Conservation (phyloP, 2,329 filamentous ascomycete species). For the Xylogone sp. region DNA sequence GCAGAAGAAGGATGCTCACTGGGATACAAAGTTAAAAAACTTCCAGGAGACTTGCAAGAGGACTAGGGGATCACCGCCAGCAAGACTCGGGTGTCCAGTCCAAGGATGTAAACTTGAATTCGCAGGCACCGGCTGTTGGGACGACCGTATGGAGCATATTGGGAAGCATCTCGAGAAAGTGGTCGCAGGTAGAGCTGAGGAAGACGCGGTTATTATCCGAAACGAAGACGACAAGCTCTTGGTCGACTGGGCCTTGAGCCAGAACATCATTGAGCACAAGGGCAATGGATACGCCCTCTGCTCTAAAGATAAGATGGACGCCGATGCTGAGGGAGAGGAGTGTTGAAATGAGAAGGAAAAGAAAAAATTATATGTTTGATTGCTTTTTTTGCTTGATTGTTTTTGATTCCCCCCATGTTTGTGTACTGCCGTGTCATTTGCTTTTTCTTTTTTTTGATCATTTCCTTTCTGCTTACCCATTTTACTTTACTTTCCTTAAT, state of each 20-base stretch:
- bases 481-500: background rate
- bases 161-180: conserved; percentile 70
- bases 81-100: conserved; percentile 57
- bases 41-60: conserved; percentile 57
- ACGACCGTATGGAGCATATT: conserved; percentile 82
- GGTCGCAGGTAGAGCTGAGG: conserved; percentile 18
- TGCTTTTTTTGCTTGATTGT: background rate
- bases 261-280: conserved; percentile 15
- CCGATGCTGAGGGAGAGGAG: background rate
- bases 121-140: conserved; percentile 64
- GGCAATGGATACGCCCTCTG: conserved; percentile 1
- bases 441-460: background rate
- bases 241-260: conserved; percentile 15
- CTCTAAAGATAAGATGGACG: background rate
- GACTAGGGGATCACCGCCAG: conserved; percentile 59
- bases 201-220: background rate
- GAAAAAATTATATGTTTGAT: background rate
- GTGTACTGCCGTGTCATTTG: background rate
- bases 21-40: conserved; percentile 50
- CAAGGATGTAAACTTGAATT: conserved; percentile 58
- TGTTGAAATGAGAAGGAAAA: too few relatives aligned
- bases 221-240: conserved; percentile 15
- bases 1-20: conserved; percentile 31
- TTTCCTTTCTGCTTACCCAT: background rate
- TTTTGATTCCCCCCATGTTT: background rate